Conservation (phyloP, 345 rosid genomes). For the Populus simonii region DNA sequence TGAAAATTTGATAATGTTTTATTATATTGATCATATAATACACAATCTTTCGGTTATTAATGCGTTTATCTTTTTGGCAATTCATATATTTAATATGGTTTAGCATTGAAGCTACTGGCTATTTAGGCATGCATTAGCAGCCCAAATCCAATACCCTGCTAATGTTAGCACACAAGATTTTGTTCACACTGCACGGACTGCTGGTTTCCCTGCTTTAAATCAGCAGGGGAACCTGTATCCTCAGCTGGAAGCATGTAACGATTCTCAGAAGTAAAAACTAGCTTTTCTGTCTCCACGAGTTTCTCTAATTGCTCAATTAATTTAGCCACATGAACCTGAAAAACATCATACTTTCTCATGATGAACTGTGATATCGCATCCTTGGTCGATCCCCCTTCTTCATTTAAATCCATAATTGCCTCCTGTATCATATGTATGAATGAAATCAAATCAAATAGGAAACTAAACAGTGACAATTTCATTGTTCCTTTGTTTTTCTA, state of each 20-base stretch:
- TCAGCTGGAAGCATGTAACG: slow-evolving; percentile 8
- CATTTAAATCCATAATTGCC: slow-evolving; percentile 18
- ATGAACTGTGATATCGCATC: slow-evolving; percentile 18
- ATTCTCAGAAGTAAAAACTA: slow-evolving; percentile 1
- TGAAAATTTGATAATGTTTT: too few species aligned
- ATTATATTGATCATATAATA: too few species aligned
- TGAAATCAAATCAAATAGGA: neutral
- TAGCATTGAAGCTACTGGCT: neutral
- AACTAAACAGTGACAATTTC: neutral
- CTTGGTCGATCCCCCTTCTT: slow-evolving; percentile 17
- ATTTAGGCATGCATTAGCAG: neutral
- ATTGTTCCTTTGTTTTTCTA: neutral
- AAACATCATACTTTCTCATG: slow-evolving; percentile 8
- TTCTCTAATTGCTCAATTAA: slow-evolving; percentile 15
- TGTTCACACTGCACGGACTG: neutral
- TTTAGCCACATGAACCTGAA: slow-evolving; percentile 1
- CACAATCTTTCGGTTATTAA: too few species aligned
- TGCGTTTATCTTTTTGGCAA: too few species aligned
- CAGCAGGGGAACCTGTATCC: neutral
- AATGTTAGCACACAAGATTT: neutral
- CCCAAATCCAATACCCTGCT: neutral
- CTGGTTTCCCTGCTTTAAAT: neutral
- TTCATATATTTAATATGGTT: too few species aligned
- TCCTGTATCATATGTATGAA: slow-evolving; percentile 17
- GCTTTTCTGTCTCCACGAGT: slow-evolving; percentile 9